Evolutionary conservation across 2,329 filamentous ascomycete species (phyloP).

Genomic region (Trichophaea hybrida): DNA sequence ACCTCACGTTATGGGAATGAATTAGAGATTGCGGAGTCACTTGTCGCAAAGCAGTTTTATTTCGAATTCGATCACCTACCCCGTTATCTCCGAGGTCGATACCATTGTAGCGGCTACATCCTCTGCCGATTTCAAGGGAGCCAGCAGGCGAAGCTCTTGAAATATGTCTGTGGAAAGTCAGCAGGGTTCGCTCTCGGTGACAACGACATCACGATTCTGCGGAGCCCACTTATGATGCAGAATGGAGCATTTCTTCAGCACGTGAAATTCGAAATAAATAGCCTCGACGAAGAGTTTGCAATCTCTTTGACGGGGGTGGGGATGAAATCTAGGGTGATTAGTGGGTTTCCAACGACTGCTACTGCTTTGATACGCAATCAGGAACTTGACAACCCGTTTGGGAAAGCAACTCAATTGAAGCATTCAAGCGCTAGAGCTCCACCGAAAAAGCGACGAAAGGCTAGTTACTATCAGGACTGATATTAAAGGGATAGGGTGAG

Average conservation of each 20-base stretch:
- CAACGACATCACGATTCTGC: neutral
- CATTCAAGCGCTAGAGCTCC: no score
- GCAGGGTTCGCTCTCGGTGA: neutral
- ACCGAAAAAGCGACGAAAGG: no score
- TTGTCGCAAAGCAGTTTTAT: constrained; percentile 15
- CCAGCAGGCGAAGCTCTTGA: constrained; percentile 1
- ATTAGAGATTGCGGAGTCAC: constrained; percentile 7
- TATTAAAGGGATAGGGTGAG: no score
- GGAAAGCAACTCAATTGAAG: no score
- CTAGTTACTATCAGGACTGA: no score
- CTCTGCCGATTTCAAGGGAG: constrained; percentile 3
- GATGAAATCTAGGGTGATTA: constrained; percentile 5
- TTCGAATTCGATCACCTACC: constrained; percentile 11
- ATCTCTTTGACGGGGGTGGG: neutral
- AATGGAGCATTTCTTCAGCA: neutral
- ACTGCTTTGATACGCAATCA: neutral
- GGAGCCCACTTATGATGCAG: neutral
- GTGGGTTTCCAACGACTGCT: constrained; percentile 12
- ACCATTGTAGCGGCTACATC: constrained; percentile 7
- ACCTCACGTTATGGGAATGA: neutral
- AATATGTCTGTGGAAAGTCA: neutral
- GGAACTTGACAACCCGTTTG: neutral
- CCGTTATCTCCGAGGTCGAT: constrained; percentile 1
- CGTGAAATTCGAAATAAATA: neutral
- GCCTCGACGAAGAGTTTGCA: neutral